Percentiles rank a stretch among this genome's conserved stretches.
These are phyloP conservation scores for Mrakia gelida DNA, from an alignment of 768 basidiomycete species.

Conservation along the genomic window DNA sequence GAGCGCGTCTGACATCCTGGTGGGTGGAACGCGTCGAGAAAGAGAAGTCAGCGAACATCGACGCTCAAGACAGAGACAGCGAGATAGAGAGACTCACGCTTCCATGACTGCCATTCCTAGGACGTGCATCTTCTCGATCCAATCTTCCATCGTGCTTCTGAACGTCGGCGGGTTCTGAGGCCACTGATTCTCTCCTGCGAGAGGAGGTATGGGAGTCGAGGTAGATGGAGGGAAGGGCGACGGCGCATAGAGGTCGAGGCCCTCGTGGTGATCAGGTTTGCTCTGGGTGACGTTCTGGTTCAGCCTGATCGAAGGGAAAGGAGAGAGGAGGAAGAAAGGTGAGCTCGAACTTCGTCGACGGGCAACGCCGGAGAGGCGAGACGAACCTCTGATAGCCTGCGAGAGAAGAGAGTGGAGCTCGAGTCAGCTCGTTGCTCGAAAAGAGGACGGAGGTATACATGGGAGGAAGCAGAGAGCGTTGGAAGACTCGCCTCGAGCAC, in stretches of 20 bases:
- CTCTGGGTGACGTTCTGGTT: slow-evolving; percentile 84
- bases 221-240: not conserved
- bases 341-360: not conserved
- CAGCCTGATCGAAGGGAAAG: slow-evolving; percentile 45
- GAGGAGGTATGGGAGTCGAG: not conserved
- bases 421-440: not conserved
- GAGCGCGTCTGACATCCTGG: slow-evolving; percentile 75
- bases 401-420: not conserved
- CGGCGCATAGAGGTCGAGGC: slow-evolving; percentile 26
- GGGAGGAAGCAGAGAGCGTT: not conserved
- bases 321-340: not conserved
- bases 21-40: not conserved
- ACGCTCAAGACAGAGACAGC: not conserved
- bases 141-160: slow-evolving; percentile 60
- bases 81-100: slow-evolving; percentile 55
- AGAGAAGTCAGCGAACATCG: not conserved
- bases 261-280: slow-evolving; percentile 56
- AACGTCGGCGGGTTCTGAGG: slow-evolving; percentile 59
- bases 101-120: slow-evolving; percentile 79
- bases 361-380: not conserved
- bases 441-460: not conserved
- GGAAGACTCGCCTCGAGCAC: slow-evolving; percentile 57
- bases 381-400: slow-evolving; percentile 51
- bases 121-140: slow-evolving; percentile 80
- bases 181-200: slow-evolving; percentile 75